Evolutionary conservation across 2,329 filamentous ascomycete species (phyloP).

Genomic region (Cordyceps fumosorosea): DNA sequence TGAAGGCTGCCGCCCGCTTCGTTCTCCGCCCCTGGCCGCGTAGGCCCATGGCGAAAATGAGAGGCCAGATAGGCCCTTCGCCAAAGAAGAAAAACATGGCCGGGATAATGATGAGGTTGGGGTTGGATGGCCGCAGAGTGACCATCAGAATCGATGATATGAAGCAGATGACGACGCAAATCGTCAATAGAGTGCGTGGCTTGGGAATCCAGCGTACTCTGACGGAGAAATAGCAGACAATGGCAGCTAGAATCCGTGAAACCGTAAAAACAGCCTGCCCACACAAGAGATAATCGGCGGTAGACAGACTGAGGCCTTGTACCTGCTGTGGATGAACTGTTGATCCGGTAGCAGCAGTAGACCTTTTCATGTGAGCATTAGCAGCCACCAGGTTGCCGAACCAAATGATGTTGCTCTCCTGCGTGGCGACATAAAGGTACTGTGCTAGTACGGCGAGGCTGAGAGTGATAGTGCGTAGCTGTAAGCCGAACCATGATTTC

Average conservation of each 20-base stretch:
- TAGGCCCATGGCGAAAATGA: slow-evolving; percentile 73
- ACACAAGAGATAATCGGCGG: slow-evolving; percentile 62
- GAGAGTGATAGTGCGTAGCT: slow-evolving; percentile 51
- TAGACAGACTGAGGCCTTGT: slow-evolving; percentile 44
- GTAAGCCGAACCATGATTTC: slow-evolving; percentile 39
- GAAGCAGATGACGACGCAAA: slow-evolving; percentile 55
- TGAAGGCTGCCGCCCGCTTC: slow-evolving; percentile 69
- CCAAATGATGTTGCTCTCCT: slow-evolving; percentile 58
- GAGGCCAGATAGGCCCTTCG: slow-evolving; percentile 76
- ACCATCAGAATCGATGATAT: slow-evolving; percentile 46
- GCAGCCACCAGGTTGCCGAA: slow-evolving; percentile 47
- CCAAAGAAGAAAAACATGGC: slow-evolving; percentile 69
- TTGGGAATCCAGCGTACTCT: slow-evolving; percentile 47
- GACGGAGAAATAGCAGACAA: slow-evolving; percentile 53
- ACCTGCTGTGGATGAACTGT: slow-evolving; percentile 25
- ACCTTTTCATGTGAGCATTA: slow-evolving; percentile 23
- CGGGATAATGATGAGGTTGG: slow-evolving; percentile 50
- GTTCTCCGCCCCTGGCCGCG: slow-evolving; percentile 74
- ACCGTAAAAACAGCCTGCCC: slow-evolving; percentile 67
- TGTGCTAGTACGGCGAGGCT: slow-evolving; percentile 68
- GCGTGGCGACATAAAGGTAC: slow-evolving; percentile 71
- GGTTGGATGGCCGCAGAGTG: slow-evolving; percentile 36
- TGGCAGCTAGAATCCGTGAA: slow-evolving; percentile 63
- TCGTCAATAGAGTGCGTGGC: slow-evolving; percentile 62
- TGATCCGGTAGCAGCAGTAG: slow-evolving; percentile 19